These are phyloP conservation scores for Annona squamosa DNA, from an alignment of 164 flowering plant genomes.

Conservation along the genomic window DNA sequence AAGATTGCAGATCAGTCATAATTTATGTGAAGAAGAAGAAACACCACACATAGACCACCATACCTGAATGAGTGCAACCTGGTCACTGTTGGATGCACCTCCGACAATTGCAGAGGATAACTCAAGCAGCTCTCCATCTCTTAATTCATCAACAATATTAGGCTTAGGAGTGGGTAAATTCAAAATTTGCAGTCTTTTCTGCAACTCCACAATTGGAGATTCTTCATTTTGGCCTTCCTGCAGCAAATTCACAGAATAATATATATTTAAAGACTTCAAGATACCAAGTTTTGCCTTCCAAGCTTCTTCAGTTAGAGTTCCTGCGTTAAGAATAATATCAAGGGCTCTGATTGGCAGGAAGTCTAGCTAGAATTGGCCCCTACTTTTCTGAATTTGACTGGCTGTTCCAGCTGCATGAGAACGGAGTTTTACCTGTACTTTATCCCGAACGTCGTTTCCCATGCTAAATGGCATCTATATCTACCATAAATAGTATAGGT, in stretches of 20 bases:
- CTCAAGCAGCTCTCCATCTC: constrained; percentile 70
- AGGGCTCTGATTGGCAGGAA: background rate
- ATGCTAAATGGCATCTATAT: background rate
- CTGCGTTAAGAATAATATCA: background rate
- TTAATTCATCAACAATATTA: constrained; percentile 52
- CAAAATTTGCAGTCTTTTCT: constrained; percentile 45
- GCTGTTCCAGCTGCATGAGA: too few relatives aligned
- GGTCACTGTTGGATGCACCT: constrained; percentile 18
- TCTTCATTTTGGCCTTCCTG: constrained; percentile 54
- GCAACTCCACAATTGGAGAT: constrained; percentile 49
- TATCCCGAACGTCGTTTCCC: too few relatives aligned
- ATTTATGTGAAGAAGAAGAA: background rate
- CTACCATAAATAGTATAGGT: background rate
- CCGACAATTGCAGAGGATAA: constrained; percentile 44
- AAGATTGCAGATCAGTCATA: background rate
- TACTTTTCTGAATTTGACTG: too few relatives aligned
- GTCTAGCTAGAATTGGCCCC: too few relatives aligned
- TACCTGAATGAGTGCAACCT: constrained; percentile 23
- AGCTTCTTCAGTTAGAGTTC: background rate
- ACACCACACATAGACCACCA: background rate
- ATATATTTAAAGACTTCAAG: too few relatives aligned
- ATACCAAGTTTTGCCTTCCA: background rate
- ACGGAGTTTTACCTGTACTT: too few relatives aligned
- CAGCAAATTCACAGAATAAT: constrained; percentile 2
- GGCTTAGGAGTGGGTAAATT: constrained; percentile 33